Evolutionary conservation across 176 grass and related monocot species (phyloP), one percentile per base, ranked within the genome.

Genomic region (Coix lacrymajobi): DNA sequence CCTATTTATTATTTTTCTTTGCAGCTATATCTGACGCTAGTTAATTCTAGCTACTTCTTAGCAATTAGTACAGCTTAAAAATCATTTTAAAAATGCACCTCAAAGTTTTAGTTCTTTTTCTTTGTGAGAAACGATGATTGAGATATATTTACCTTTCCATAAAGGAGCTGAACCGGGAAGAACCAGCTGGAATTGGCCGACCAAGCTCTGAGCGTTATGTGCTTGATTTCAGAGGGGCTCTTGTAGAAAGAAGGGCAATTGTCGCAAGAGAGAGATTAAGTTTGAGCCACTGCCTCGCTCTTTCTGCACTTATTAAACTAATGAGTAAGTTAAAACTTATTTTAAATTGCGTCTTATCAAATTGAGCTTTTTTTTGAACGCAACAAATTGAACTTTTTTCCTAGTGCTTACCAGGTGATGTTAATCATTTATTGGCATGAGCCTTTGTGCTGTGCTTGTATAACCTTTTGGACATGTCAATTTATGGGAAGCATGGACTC

Each of bases 231-330:
- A 98, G 92, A 87, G 92, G 96, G 7, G 88, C 92, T 78, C 75
- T 95, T 56, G 88, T 98, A 22, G 92, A 98, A 85, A 94, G 96
- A 43, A 87, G 56, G 62, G 92, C 92, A 31, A 91, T 98, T 88
- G 92, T 98, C 76, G 84, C 77, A 24, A 65, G 96, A 57, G 96
- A 95, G 83, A 98, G 96, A 85, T 85, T 95, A 81, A 98, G 85
- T 90, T 83, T 98, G 75, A 98, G 96, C 63, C 96, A 98, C 62
- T 98, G 96, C 85, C 96, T 98, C 79, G 90, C 87, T 39, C 87
- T 98, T 71, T 98, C 96, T 81, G 84, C 86, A 48, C 89, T 95
- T 68, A 87, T 93, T 83, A 84, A 73, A 62, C 81, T 64, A 81
- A 91, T 91, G 88, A 91, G 90, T 98, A 94, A 89, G 92, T 82